phyloP scores from a whole-genome alignment of 345 rosid genomes.

The Rhizophora mangle region DNA sequence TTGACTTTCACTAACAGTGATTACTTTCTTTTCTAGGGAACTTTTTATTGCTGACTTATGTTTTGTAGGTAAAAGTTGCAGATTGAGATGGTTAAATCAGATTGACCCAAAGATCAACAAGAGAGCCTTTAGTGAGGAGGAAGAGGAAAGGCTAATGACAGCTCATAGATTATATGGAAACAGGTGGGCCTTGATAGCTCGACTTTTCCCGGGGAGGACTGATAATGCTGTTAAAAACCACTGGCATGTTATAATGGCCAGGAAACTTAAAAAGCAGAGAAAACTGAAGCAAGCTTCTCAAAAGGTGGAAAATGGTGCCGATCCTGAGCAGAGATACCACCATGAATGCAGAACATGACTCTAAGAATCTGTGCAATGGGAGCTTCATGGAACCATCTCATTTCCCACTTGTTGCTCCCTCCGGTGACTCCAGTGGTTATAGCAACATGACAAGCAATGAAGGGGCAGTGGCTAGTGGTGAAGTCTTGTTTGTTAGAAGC shows the following conservation, averaged over 20 bases:
- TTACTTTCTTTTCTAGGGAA: not conserved
- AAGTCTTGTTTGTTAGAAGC: constrained; percentile 29
- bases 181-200: constrained; percentile 66
- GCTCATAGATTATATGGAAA: constrained; percentile 61
- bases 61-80: constrained; percentile 45
- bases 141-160: constrained; percentile 46
- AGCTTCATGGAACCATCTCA: constrained; percentile 14
- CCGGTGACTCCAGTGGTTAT: constrained; percentile 9
- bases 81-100: constrained; percentile 54
- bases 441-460: not conserved
- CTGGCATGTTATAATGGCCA: constrained; percentile 72
- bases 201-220: constrained; percentile 61
- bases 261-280: constrained; percentile 49
- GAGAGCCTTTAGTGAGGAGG: constrained; percentile 39
- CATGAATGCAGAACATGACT: not conserved
- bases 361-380: constrained; percentile 22
- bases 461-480: constrained; percentile 9
- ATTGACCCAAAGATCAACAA: constrained; percentile 44
- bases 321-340: constrained; percentile 5
- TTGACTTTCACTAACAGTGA: not conserved
- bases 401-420: constrained; percentile 11
- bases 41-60: not conserved
- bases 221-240: constrained; percentile 66
- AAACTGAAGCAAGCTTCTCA: constrained; percentile 26
- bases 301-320: constrained; percentile 17